Percentiles rank a stretch among this genome's conserved stretches.
These are phyloP conservation scores for Globisporangium nagaii DNA, from an alignment of 352 stramenopile species.

Conservation along the genomic window DNA sequence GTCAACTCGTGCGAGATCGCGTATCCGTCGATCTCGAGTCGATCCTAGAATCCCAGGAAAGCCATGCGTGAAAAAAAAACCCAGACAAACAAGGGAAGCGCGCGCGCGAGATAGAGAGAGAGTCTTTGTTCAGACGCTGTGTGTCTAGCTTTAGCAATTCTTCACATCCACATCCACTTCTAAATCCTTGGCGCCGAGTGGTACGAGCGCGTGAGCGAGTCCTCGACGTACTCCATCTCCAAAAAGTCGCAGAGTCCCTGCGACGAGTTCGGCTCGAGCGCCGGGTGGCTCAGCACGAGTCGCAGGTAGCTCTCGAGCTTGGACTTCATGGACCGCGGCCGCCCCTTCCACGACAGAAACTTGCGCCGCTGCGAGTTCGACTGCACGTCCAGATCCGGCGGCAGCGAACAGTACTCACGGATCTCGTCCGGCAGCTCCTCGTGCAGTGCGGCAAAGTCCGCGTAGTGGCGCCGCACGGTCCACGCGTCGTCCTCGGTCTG, in stretches of 20 bases:
- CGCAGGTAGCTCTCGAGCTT: slow-evolving; percentile 61
- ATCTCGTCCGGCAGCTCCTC: slow-evolving; percentile 57
- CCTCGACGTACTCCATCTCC: slow-evolving; percentile 68
- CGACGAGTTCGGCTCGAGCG: slow-evolving; percentile 43
- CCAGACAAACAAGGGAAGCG: too few species aligned
- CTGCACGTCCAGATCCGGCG: slow-evolving; percentile 25
- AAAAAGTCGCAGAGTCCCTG: slow-evolving; percentile 70
- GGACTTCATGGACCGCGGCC: slow-evolving; percentile 53
- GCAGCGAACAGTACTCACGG: slow-evolving; percentile 32
- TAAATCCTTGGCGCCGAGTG: slow-evolving; percentile 32
- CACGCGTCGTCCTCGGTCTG: slow-evolving; percentile 65
- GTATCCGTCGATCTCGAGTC: slow-evolving; percentile 50
- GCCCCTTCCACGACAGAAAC: slow-evolving; percentile 56
- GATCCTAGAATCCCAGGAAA: slow-evolving; percentile 11
- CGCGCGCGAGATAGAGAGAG: too few species aligned
- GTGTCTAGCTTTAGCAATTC: too few species aligned
- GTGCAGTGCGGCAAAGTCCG: slow-evolving; percentile 55
- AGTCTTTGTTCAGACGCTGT: too few species aligned
- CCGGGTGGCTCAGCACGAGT: slow-evolving; percentile 40
- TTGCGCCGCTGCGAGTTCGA: slow-evolving; percentile 12
- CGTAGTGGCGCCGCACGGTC: slow-evolving; percentile 59
- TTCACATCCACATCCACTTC: too few species aligned
- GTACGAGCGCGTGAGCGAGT: slow-evolving; percentile 33
- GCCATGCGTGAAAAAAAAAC: too few species aligned
- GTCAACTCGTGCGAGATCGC: slow-evolving; percentile 87